Base-by-base conservation (phyloP, 352 stramenopile genomes). In the Phytophthora kernoviae region DNA sequence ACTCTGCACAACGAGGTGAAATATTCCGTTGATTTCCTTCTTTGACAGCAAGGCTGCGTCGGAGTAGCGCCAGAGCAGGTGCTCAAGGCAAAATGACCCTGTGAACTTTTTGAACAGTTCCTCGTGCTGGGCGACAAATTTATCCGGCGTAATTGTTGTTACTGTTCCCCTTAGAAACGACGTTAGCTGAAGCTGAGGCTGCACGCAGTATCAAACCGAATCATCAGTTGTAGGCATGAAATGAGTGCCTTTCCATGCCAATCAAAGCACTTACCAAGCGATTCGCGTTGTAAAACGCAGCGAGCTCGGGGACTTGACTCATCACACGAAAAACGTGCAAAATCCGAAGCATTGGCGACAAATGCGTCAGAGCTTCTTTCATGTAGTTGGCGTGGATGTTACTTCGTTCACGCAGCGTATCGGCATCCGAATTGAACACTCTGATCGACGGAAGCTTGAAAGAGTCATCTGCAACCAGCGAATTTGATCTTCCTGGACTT, bases 21-120 rank as follows among this genome's bases (percentile, higher is more conserved):
- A 93, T 37, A 90, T 90, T 21, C 77, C 79, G 54, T 93, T 90
- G 55, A 91, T 88, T 33, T 90, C 80, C 67, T 93, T 93, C 57
- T 89, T 91, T 10, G 81, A 82, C 8, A 93, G 54, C 15, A 93
- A 70, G 1, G 78, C 77, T 46, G 87, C 81, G 42, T 84, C 76
- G 7, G 84, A 87, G 59, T 91, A 88, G 4, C 79, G 75, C 68
- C 80, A 90, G 3, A 93, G 63, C 34, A 90, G 50, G 24, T 90
- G 81, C 48, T 93, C 84, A 24, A 93, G 65, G 47, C 81, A 90
- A 47, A 93, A 91, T 1, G 81, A 59, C 1, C 84, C 84, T 2
- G 79, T 84, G 36, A 93, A 58, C 50, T 89, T 91, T 48, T 87
- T 87, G 54, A 91, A 90, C 0, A 93, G 65, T n/a, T 88, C 81